Evolutionary conservation across 257 asterid genomes (phyloP).

Genomic region (Cynanchum wilfordii): DNA sequence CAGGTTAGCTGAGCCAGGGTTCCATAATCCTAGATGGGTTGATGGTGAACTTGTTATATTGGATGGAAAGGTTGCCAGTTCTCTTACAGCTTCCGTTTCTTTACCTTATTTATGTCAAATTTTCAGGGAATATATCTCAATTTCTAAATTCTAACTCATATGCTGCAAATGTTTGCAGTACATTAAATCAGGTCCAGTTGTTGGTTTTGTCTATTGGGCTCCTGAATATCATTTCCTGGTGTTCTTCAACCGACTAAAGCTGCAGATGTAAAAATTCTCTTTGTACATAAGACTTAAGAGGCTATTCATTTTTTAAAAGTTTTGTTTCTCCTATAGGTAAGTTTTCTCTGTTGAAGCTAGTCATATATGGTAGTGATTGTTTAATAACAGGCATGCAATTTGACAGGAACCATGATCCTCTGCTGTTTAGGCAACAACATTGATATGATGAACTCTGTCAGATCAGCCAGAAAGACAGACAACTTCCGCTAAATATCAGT

Average conservation of each 20-base stretch:
- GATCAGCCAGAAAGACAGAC: not conserved
- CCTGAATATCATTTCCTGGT: slow-evolving; percentile 84
- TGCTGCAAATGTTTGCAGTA: slow-evolving; percentile 48
- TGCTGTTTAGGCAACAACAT: slow-evolving; percentile 11
- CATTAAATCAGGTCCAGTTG: slow-evolving; percentile 90
- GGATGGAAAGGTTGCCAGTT: slow-evolving; percentile 77
- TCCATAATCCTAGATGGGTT: slow-evolving; percentile 83
- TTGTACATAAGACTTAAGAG: slow-evolving; percentile 23
- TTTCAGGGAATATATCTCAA: slow-evolving; percentile 6
- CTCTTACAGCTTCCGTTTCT: slow-evolving; percentile 4
- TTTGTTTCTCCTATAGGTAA: slow-evolving; percentile 30
- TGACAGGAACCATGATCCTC: not conserved
- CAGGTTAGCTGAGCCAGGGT: slow-evolving; percentile 88
- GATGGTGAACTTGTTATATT: slow-evolving; percentile 93
- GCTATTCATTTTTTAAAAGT: slow-evolving; percentile 19
- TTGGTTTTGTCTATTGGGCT: slow-evolving; percentile 92
- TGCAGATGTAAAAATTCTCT: slow-evolving; percentile 50
- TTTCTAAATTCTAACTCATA: slow-evolving; percentile 7
- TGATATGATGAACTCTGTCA: not conserved
- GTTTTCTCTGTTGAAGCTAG: slow-evolving; percentile 13
- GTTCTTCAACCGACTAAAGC: slow-evolving; percentile 80
- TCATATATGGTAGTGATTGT: not conserved
- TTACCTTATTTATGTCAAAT: not conserved
- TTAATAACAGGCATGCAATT: not conserved
- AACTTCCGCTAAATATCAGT: not conserved